Conservation (phyloP, 73 alveolate species). For the Paramecium bursaria region DNA sequence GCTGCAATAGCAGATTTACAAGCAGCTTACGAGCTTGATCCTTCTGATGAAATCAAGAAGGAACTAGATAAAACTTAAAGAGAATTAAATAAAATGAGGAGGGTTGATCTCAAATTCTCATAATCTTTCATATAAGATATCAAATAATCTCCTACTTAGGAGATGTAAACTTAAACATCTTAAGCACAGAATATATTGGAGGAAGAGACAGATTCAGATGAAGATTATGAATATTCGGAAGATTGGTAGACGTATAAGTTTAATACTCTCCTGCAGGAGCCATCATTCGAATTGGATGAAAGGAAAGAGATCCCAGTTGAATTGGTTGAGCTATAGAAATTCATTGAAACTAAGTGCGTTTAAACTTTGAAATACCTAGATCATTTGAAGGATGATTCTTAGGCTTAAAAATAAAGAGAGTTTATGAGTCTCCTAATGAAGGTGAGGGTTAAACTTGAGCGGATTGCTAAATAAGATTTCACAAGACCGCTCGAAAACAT, state of each 20-base stretch:
- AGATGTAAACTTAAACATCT: neutral
- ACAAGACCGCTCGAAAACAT: conserved; percentile 23
- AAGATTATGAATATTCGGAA: neutral
- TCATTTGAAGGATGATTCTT: neutral
- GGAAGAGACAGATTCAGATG: neutral
- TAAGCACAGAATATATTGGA: conserved; percentile 3
- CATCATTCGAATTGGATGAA: conserved; percentile 26
- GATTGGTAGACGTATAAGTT: conserved; percentile 41
- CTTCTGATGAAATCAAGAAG: conserved; percentile 3
- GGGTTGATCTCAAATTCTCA: conserved; percentile 17
- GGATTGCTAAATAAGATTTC: conserved; percentile 47
- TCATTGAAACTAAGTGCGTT: conserved; percentile 45
- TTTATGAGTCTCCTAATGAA: conserved; percentile 4
- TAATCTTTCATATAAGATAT: conserved; percentile 32
- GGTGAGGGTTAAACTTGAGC: conserved; percentile 21
- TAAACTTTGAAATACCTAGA: neutral
- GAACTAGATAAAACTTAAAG: conserved; percentile 10
- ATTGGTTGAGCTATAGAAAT: conserved; percentile 16
- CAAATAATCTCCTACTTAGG: conserved; percentile 5
- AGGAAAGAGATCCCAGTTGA: conserved; percentile 6
- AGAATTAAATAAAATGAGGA: conserved; percentile 49
- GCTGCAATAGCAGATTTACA: conserved; percentile 43
- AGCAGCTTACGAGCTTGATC: neutral
- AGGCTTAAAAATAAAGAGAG: conserved; percentile 20
- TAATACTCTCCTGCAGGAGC: conserved; percentile 24